Conservation (phyloP, 2,329 filamentous ascomycete species). For the Fusarium haematococcum region DNA sequence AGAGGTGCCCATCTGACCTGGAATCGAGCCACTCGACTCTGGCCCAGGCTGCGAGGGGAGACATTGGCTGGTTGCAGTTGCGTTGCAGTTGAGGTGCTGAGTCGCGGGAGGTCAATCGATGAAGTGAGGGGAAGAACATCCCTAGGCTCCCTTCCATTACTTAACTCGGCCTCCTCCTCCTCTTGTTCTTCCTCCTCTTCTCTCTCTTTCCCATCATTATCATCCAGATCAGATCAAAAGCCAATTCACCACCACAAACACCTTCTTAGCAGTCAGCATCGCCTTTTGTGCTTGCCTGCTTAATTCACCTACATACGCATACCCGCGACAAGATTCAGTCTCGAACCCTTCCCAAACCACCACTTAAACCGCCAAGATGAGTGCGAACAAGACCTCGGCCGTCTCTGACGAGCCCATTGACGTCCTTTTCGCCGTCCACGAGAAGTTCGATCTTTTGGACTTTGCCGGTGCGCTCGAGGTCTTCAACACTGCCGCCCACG, state of each 20-base stretch:
- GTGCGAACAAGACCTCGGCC: slow-evolving; percentile 67
- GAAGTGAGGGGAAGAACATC: slow-evolving; percentile 36
- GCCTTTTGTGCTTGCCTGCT: slow-evolving; percentile 29
- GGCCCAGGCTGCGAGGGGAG: slow-evolving; percentile 14
- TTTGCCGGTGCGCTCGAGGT: slow-evolving; percentile 67
- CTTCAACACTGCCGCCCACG: slow-evolving; percentile 62
- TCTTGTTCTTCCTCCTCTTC: slow-evolving; percentile 37
- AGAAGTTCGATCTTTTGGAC: slow-evolving; percentile 70
- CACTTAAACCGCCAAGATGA: slow-evolving; percentile 62
- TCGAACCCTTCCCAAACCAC: slow-evolving; percentile 38
- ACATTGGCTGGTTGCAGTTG: slow-evolving; percentile 25
- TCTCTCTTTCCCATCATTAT: slow-evolving; percentile 40
- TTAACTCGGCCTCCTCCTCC: slow-evolving; percentile 41
- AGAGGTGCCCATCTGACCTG: slow-evolving; percentile 29
- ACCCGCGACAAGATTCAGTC: slow-evolving; percentile 30
- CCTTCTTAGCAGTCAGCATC: slow-evolving; percentile 26
- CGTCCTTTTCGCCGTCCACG: slow-evolving; percentile 70
- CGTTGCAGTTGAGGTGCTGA: slow-evolving; percentile 21
- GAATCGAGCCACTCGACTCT: slow-evolving; percentile 35
- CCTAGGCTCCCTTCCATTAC: slow-evolving; percentile 34
- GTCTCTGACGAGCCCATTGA: slow-evolving; percentile 70
- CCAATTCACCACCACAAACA: slow-evolving; percentile 36
- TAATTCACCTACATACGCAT: slow-evolving; percentile 20
- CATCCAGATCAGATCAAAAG: slow-evolving; percentile 35
- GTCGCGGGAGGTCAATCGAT: slow-evolving; percentile 29